phyloP scores from a whole-genome alignment of 805 yeast genomes.

The Teunomyces atbi region DNA sequence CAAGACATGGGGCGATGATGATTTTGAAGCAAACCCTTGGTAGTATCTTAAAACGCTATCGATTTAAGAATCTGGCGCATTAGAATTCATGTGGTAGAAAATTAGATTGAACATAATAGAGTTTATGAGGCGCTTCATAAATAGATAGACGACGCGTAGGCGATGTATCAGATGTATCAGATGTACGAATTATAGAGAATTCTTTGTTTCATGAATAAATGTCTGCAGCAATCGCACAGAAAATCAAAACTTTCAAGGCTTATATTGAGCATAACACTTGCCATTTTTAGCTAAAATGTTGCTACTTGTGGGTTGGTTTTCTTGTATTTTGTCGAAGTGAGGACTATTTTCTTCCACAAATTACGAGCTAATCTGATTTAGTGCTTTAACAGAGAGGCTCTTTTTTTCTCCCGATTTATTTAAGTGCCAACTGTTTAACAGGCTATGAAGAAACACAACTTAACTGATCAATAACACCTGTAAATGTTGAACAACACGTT shows the following conservation, averaged over 20 bases:
- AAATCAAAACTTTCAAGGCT: neutral
- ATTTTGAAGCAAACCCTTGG: slow-evolving; percentile 72
- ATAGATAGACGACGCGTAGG: neutral
- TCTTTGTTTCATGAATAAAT: neutral
- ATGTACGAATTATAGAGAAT: neutral
- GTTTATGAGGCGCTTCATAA: neutral
- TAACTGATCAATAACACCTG: too few species aligned
- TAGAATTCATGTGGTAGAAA: neutral
- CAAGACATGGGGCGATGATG: slow-evolving; percentile 45
- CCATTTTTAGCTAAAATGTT: neutral
- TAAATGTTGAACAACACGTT: too few species aligned
- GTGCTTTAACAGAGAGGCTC: too few species aligned
- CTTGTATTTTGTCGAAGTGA: too few species aligned
- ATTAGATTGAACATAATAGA: neutral
- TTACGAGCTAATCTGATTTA: too few species aligned
- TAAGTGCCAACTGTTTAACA: too few species aligned
- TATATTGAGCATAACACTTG: neutral
- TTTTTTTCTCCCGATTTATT: too few species aligned
- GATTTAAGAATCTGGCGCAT: too few species aligned
- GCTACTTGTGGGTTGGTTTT: neutral
- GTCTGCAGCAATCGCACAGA: neutral
- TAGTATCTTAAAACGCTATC: slow-evolving; percentile 9
- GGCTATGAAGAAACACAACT: too few species aligned
- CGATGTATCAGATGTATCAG: too few species aligned
- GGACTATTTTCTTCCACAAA: too few species aligned